Base-by-base conservation (phyloP, 1,139 yeast genomes). In the Spathaspora sp. region DNA sequence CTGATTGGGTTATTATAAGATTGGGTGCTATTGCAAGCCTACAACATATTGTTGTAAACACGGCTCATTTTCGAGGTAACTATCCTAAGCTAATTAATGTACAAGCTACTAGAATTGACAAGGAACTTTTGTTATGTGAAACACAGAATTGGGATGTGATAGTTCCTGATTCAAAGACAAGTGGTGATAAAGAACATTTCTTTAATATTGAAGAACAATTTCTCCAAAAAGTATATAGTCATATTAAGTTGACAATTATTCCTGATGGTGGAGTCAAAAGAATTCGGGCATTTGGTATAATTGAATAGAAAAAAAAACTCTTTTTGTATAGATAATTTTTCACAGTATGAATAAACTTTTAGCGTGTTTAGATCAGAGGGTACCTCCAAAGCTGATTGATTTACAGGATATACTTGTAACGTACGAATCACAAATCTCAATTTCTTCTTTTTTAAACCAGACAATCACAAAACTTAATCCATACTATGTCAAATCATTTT, bases 251-350 rank as follows among this genome's bases (percentile, higher is more conserved):
- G 55, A 82, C 89, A 15, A 86, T 91, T 63, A 86, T 90, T 52
- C 98, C 98, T 26, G 98, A 91, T 60, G 98, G 98, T 45, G 98
- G 98, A 51, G 89, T 90, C 47, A 91, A 91, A 74, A 80, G 98
- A 64, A 69, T 91, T 39, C 79, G 96, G 55, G 93, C 89, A 26
- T 80, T 81, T 60, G 98, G 97, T 34, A 73, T 78, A 20, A 68
- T 78, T 46, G 59, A 48, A 34, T 34, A 34, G 16, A 8, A 34
- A 8, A 34, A 11, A 15, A 17, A 16, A 17, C 16, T 17, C 13
- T 17, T 7, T 26, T 9, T 11, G 17, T 15, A 25, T 24, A 10
- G 33, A 6, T 7, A 29, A 16, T 7, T 31, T 18, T 11, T 18
- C 11, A 7, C 11, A n/a, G 2, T 2, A 52, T 52, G 56, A 40